These are phyloP conservation scores for Cladosporium phlei DNA, from an alignment of 2,329 filamentous ascomycete genomes.

Conservation along the genomic window DNA sequence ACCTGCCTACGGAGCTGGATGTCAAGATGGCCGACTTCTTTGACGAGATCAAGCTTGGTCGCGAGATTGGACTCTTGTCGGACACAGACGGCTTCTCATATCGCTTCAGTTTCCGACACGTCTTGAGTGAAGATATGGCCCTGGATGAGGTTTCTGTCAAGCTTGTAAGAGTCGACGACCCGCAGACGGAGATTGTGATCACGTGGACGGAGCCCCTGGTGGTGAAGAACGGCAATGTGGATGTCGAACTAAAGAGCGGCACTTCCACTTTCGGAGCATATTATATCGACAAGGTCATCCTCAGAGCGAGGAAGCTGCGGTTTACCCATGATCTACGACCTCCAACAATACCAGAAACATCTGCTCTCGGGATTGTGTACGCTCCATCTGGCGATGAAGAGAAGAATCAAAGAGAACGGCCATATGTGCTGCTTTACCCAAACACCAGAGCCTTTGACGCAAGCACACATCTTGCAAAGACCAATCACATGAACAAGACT, in stretches of 20 bases:
- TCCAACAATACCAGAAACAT: slow-evolving; percentile 11
- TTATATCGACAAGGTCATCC: slow-evolving; percentile 65
- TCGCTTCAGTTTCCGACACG: slow-evolving; percentile 62
- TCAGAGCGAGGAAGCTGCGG: slow-evolving; percentile 59
- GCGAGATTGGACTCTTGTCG: slow-evolving; percentile 57
- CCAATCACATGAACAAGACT: slow-evolving; percentile 74
- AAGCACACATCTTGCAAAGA: slow-evolving; percentile 59
- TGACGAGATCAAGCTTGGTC: slow-evolving; percentile 61
- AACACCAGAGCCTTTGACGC: slow-evolving; percentile 64
- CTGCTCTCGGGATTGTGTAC: slow-evolving; percentile 9
- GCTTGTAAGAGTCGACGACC: slow-evolving; percentile 54
- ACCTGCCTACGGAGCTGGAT: slow-evolving; percentile 57
- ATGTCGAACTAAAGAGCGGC: slow-evolving; percentile 47
- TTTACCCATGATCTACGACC: slow-evolving; percentile 61
- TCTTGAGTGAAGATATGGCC: slow-evolving; percentile 66
- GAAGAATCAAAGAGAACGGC: slow-evolving; percentile 16
- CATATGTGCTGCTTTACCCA: slow-evolving; percentile 66
- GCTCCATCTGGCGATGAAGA: slow-evolving; percentile 11
- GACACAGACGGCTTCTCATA: slow-evolving; percentile 72
- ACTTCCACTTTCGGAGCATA: slow-evolving; percentile 68
- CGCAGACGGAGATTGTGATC: slow-evolving; percentile 64
- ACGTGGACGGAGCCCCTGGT: slow-evolving; percentile 44
- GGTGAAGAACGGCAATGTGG: slow-evolving; percentile 54
- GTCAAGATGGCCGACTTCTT: slow-evolving; percentile 72
- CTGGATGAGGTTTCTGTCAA: slow-evolving; percentile 62